Conservation (phyloP, 176 grass and related monocot species). For the Carex littledalei region DNA sequence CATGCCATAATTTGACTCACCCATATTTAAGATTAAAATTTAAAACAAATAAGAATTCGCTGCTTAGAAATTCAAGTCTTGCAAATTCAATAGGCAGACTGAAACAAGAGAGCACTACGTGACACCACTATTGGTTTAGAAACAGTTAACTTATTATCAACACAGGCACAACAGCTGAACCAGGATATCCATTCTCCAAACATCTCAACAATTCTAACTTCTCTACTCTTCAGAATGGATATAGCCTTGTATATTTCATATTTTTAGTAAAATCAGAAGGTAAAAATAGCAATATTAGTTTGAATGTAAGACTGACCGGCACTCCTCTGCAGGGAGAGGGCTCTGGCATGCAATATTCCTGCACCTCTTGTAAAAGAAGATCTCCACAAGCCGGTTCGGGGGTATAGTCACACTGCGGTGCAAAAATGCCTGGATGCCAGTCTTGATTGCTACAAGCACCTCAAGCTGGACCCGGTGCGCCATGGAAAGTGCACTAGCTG, state of each 20-base stretch:
- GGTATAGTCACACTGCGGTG: conserved; percentile 60
- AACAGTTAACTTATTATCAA: background rate
- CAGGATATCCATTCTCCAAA: background rate
- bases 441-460: conserved; percentile 78
- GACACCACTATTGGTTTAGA: background rate
- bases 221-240: background rate
- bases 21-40: background rate
- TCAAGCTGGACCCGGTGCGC: conserved; percentile 69
- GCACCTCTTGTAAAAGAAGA: conserved; percentile 79
- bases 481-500: conserved; percentile 31
- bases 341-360: conserved; percentile 75
- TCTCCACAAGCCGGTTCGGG: conserved; percentile 40
- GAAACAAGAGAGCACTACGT: background rate
- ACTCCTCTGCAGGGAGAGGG: conserved; percentile 53
- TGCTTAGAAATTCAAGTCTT: background rate
- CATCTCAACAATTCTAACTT: background rate
- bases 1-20: background rate
- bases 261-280: background rate
- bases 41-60: background rate
- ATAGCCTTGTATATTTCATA: background rate
- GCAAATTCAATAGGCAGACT: background rate
- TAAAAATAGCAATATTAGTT: background rate
- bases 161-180: background rate
- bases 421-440: conserved; percentile 68
- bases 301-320: conserved; percentile 21